Base-by-base conservation (phyloP, 768 basidiomycete species). In the Lactifluus subvellereus region DNA sequence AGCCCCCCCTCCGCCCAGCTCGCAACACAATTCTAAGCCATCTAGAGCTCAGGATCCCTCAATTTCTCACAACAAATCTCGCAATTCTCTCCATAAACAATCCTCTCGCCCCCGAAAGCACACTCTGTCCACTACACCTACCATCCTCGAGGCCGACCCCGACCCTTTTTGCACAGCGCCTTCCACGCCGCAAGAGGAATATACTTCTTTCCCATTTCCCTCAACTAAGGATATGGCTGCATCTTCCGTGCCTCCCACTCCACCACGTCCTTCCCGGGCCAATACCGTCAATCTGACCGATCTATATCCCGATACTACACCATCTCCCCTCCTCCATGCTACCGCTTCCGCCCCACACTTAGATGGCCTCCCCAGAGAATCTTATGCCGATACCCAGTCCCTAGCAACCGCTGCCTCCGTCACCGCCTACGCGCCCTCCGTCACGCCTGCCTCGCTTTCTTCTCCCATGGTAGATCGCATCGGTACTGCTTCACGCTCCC, bases 251-350 rank as follows among this genome's bases (percentile, higher is more conserved):
- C 70, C 80, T 3, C 75, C 84, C 0, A 84, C 89, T 1, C 91
- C 91, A 9, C 85, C 87, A 2, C 82, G 91, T 49, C 91, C 91
- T 0, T 91, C 89, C 51, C 82, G 91, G 60, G 88, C 87, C 63
- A 94, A 94, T 73, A 94, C 91, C 4, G 88, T 86, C 38, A 91
- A 80, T 59, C 79, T 93, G 54, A 85, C 81, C 74, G 91, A 94
- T 75, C 76, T 92, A 69, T 87, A 86, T 72, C 77, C 83, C 6
- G 57, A 74, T 8, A 76, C 77, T 58, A 67, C 73, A 51, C 67
- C 75, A 54, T 70, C 80, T 45, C 74, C 80, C 6, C 68, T 77
- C 18, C 43, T 16, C 22, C 82, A 52, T 27, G 20, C 53, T 18
- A 43, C 38, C 32, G 81, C 53, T 81, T 84, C 57, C 75, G 84